Conservation (phyloP, 306 rosid genomes). For the Sindora glabra region DNA sequence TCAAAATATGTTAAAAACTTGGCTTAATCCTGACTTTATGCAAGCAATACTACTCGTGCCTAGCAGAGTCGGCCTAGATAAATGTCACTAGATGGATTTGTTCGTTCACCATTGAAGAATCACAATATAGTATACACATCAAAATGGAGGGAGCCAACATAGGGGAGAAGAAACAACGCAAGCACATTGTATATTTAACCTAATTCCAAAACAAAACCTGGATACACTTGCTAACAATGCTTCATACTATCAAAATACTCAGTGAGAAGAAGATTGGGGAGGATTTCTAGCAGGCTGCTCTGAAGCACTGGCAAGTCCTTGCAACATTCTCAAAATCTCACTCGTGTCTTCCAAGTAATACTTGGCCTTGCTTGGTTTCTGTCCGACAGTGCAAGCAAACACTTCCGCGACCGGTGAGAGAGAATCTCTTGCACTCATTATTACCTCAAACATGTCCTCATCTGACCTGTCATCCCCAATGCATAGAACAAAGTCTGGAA, state of each 20-base stretch:
- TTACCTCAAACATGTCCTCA: conserved; percentile 44
- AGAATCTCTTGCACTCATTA: conserved; percentile 28
- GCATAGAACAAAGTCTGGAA: conserved; percentile 29
- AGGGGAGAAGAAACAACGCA: not conserved
- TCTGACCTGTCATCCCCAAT: conserved; percentile 41
- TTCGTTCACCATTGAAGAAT: conserved; percentile 1
- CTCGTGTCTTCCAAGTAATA: conserved; percentile 68
- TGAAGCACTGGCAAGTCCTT: conserved; percentile 67
- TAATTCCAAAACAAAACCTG: conserved; percentile 8
- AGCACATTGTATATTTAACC: not conserved
- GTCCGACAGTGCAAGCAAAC: conserved; percentile 58
- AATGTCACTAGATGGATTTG: too few relatives aligned
- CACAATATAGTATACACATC: not conserved
- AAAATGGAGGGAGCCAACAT: not conserved
- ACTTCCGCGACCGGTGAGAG: conserved; percentile 47
- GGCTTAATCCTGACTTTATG: too few relatives aligned
- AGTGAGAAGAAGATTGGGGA: conserved; percentile 17
- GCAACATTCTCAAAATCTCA: conserved; percentile 83
- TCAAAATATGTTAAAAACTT: too few relatives aligned
- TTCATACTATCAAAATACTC: too few relatives aligned
- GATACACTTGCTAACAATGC: too few relatives aligned
- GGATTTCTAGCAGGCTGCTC: conserved; percentile 36
- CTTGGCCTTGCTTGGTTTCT: conserved; percentile 58
- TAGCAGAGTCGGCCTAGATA: too few relatives aligned
- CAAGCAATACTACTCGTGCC: too few relatives aligned